Percentiles rank a stretch among this genome's conserved stretches.
phyloP scores from a whole-genome alignment of 2,329 filamentous ascomycete genomes.

The Colletotrichum higginsianum region DNA sequence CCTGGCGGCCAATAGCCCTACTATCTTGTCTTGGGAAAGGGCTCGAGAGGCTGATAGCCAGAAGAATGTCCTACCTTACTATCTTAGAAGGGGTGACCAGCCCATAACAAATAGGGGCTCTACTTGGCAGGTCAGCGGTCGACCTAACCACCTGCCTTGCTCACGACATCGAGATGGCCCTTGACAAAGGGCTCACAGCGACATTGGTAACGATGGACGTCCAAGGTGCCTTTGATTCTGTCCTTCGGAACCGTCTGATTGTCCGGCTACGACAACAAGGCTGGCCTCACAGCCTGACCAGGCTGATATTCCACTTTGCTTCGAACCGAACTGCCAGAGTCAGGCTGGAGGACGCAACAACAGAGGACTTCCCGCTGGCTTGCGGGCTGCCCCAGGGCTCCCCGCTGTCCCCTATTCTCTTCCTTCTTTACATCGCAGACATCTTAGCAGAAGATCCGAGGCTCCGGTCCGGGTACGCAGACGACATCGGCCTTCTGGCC shows the following conservation, averaged over 20 bases:
- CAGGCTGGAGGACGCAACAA: constrained; percentile 27
- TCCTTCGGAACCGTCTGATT: constrained; percentile 25
- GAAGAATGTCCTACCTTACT: constrained; percentile 14
- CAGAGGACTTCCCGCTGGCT: background rate
- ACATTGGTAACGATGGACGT: constrained; percentile 32
- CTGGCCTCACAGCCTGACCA: constrained; percentile 5
- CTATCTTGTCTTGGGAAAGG: constrained; percentile 39
- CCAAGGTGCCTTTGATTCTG: constrained; percentile 33
- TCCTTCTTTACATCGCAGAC: constrained; percentile 28
- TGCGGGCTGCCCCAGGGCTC: constrained; percentile 34
- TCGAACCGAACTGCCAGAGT: background rate
- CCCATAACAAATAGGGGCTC: constrained; percentile 23
- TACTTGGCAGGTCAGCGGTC: constrained; percentile 18
- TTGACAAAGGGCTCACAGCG: constrained; percentile 1
- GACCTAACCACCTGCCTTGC: constrained; percentile 19
- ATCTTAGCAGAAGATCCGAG: constrained; percentile 2
- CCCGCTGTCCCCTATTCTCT: constrained; percentile 27
- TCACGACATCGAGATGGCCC: constrained; percentile 29
- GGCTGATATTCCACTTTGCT: constrained; percentile 14
- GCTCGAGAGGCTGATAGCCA: constrained; percentile 32
- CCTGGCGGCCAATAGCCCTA: constrained; percentile 38
- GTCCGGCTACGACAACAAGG: constrained; percentile 30
- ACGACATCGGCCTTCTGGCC: constrained; percentile 9
- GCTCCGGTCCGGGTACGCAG: constrained; percentile 1
- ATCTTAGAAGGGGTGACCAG: constrained; percentile 11